These are phyloP conservation scores for Leonotis leonurus DNA, from an alignment of 257 asterid genomes.

Conservation along the genomic window DNA sequence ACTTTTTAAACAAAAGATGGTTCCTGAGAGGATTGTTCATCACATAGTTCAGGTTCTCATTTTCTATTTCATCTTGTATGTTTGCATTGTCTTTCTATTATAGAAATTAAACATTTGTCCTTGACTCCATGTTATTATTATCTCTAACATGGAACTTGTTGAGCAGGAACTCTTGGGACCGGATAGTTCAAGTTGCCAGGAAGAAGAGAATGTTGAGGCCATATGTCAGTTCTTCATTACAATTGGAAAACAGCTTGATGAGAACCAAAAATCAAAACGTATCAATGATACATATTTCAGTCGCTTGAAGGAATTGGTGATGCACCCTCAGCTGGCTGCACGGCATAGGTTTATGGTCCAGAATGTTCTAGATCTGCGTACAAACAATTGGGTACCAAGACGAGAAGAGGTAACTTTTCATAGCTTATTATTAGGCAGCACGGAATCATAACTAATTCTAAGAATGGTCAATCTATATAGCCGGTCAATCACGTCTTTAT, in stretches of 20 bases:
- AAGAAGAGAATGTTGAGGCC: slow-evolving; percentile 96
- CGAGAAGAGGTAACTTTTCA: slow-evolving; percentile 72
- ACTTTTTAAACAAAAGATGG: slow-evolving; percentile 98
- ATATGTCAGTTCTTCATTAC: slow-evolving; percentile 91
- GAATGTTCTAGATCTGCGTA: slow-evolving; percentile 71
- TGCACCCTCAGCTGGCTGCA: slow-evolving; percentile 68
- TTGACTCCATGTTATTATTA: background rate
- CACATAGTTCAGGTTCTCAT: slow-evolving; percentile 84
- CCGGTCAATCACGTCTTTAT: too few relatives aligned
- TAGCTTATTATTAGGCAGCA: background rate
- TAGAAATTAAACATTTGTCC: background rate
- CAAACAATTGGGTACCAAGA: slow-evolving; percentile 82
- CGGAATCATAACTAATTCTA: too few relatives aligned
- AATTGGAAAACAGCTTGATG: slow-evolving; percentile 88
- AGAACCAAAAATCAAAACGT: slow-evolving; percentile 63
- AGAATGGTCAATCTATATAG: too few relatives aligned
- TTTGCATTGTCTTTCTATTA: background rate
- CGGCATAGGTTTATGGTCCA: slow-evolving; percentile 85
- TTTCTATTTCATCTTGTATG: background rate
- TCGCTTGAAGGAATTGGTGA: slow-evolving; percentile 63
- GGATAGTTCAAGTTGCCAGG: slow-evolving; percentile 65
- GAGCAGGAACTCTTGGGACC: slow-evolving; percentile 71
- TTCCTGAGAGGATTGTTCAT: slow-evolving; percentile 90
- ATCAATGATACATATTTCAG: slow-evolving; percentile 64
- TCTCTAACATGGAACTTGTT: background rate